phyloP scores from a whole-genome alignment of 495 filamentous ascomycete genomes.

The Pseudotulostoma volvatum region DNA sequence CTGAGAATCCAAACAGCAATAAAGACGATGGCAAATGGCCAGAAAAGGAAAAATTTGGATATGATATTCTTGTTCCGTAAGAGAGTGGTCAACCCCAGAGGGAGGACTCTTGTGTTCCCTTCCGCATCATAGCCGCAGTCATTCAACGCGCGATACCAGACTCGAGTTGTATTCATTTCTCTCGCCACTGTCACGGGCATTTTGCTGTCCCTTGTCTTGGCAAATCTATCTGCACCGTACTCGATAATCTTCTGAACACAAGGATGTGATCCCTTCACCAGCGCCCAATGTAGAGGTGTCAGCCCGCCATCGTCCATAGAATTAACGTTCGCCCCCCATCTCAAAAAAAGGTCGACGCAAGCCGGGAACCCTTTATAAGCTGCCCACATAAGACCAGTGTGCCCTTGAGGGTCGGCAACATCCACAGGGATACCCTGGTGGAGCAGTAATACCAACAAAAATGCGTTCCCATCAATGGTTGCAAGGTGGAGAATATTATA shows the following conservation, averaged over 20 bases:
- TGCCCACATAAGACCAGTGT: slow-evolving; percentile 95
- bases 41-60: slow-evolving; percentile 79
- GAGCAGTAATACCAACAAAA: slow-evolving; percentile 68
- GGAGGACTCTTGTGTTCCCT: slow-evolving; percentile 46
- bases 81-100: slow-evolving; percentile 31
- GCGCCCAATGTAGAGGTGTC: slow-evolving; percentile 87
- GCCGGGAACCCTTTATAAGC: slow-evolving; percentile 89
- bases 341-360: slow-evolving; percentile 81
- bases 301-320: slow-evolving; percentile 80
- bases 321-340: slow-evolving; percentile 91
- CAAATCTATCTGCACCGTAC: slow-evolving; percentile 85
- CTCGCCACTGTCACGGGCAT: slow-evolving; percentile 66
- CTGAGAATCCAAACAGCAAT: slow-evolving; percentile 53
- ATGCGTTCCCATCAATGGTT: slow-evolving; percentile 93
- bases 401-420: slow-evolving; percentile 68
- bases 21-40: slow-evolving; percentile 65
- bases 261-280: slow-evolving; percentile 73
- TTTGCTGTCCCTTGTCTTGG: slow-evolving; percentile 72
- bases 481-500: slow-evolving; percentile 95
- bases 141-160: slow-evolving; percentile 70
- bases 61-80: slow-evolving; percentile 64
- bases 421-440: slow-evolving; percentile 92
- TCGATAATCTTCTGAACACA: slow-evolving; percentile 87
- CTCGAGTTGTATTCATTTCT: slow-evolving; percentile 71
- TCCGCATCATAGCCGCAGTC: slow-evolving; percentile 75